Evolutionary conservation across 2,329 filamentous ascomycete genomes (phyloP).

Genomic region (Arthrinium phaeospermum): DNA sequence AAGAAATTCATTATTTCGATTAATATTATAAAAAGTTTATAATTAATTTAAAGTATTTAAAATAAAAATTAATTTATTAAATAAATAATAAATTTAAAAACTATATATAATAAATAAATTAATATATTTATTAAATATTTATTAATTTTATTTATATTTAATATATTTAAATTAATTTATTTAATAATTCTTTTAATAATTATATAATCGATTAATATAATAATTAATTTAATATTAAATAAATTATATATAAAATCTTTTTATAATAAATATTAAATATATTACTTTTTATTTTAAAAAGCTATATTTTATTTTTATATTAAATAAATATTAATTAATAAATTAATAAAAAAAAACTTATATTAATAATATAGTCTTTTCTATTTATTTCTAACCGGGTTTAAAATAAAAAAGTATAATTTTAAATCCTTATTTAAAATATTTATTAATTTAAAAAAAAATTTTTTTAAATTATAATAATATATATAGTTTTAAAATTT

Average conservation of each 20-base stretch:
- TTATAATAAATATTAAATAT: conserved; percentile 5
- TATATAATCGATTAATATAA: too few relatives aligned
- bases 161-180: neutral
- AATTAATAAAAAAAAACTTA: neutral
- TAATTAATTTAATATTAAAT: conserved; percentile 1
- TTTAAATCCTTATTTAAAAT: neutral
- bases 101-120: neutral
- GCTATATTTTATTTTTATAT: neutral
- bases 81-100: neutral
- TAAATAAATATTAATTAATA: neutral
- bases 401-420: conserved; percentile 23
- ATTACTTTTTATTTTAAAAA: neutral
- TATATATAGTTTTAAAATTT: neutral
- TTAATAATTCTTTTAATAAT: neutral
- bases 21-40: neutral
- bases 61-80: neutral
- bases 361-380: neutral
- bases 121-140: neutral
- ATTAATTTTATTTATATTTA: neutral
- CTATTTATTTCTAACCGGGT: neutral
- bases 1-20: too few relatives aligned
- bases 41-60: neutral
- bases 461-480: neutral
- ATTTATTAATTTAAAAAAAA: neutral
- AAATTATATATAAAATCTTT: neutral